These are phyloP conservation scores for Venustampulla echinocandica DNA, from an alignment of 495 filamentous ascomycete genomes.

Conservation along the genomic window DNA sequence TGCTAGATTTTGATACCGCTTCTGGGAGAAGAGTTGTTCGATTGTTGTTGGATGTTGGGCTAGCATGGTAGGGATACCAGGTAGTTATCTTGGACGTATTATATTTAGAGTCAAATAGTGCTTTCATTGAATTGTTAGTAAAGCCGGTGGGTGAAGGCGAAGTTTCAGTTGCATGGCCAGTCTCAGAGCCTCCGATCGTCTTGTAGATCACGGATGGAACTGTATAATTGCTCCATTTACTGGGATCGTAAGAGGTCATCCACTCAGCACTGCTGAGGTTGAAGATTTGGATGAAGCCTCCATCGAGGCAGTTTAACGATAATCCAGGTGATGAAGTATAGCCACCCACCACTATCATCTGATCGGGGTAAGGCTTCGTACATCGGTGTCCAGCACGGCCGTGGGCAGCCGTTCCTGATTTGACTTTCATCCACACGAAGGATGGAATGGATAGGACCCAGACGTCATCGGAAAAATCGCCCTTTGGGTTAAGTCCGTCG, in stretches of 20 bases:
- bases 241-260: conserved; percentile 52
- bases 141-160: conserved; percentile 39
- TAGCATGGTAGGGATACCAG: conserved; percentile 49
- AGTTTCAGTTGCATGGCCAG: conserved; percentile 46
- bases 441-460: conserved; percentile 68
- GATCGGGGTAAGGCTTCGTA: conserved; percentile 59
- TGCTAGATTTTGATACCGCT: conserved; percentile 2
- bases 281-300: conserved; percentile 47
- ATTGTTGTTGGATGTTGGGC: neutral
- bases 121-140: conserved; percentile 38
- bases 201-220: conserved; percentile 49
- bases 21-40: conserved; percentile 7
- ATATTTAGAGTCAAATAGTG: conserved; percentile 50
- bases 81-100: conserved; percentile 40
- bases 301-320: conserved; percentile 37
- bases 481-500: conserved; percentile 29
- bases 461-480: conserved; percentile 51
- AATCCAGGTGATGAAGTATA: conserved; percentile 19
- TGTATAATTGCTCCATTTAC: conserved; percentile 45
- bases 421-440: conserved; percentile 64
- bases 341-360: conserved; percentile 67
- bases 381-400: conserved; percentile 57
- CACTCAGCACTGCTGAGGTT: conserved; percentile 53
- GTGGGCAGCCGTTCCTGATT: conserved; percentile 35
- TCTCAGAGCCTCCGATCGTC: conserved; percentile 51